Evolutionary conservation across 768 basidiomycete genomes (phyloP).

Genomic region (Cytidiella melzeri): DNA sequence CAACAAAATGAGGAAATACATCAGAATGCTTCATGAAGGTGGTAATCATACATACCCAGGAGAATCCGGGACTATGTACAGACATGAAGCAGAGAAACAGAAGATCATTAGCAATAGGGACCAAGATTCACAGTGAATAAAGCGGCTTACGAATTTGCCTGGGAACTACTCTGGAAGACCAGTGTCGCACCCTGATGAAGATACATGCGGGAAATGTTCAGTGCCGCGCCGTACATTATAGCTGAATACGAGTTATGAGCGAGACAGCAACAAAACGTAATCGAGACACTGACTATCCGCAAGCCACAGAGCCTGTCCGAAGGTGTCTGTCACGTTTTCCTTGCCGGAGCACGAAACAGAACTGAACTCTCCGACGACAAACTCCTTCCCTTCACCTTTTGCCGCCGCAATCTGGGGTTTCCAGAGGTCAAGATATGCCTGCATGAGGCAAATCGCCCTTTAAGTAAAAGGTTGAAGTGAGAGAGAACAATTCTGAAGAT

Average conservation of each 20-base stretch:
- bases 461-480: neutral
- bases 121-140: neutral
- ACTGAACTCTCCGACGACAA: constrained; percentile 27
- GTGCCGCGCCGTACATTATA: constrained; percentile 22
- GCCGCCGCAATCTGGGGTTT: constrained; percentile 29
- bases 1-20: neutral
- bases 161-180: constrained; percentile 26
- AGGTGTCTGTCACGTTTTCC: constrained; percentile 29
- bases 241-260: constrained; percentile 12
- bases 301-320: constrained; percentile 29
- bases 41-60: constrained; percentile 19
- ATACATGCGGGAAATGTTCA: constrained; percentile 28
- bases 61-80: constrained; percentile 22
- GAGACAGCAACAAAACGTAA: constrained; percentile 7
- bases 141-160: constrained; percentile 23
- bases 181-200: constrained; percentile 31
- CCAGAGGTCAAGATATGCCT: constrained; percentile 28
- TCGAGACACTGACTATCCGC: constrained; percentile 22
- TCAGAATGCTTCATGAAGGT: neutral
- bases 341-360: constrained; percentile 29
- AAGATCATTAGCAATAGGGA: neutral
- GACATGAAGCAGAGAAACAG: too few species aligned
- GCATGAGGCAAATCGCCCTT: neutral
- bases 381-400: constrained; percentile 16
- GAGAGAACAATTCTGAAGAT: neutral